Evolutionary conservation across 2,329 filamentous ascomycete species (phyloP).

Genomic region (Aspergillus thermomutatus): DNA sequence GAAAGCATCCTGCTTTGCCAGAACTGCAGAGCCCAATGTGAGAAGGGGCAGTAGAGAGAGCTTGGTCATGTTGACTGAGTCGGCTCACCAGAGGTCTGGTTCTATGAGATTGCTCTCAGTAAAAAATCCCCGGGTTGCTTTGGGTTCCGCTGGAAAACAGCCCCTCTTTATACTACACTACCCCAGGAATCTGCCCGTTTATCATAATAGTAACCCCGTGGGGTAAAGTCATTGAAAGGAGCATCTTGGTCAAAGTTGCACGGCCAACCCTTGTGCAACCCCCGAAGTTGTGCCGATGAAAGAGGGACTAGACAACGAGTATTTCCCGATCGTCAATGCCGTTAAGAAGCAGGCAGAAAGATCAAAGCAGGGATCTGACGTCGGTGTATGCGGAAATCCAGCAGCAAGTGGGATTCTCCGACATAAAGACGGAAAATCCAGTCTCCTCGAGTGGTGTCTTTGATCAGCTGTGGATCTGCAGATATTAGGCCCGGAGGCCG

Average conservation of each 20-base stretch:
- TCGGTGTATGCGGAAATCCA: not conserved
- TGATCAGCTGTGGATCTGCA: not conserved
- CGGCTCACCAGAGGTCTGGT: not conserved
- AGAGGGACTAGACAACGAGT: not conserved
- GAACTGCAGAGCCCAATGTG: conserved; percentile 15
- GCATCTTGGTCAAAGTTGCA: not conserved
- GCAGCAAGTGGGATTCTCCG: not conserved
- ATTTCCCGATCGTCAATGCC: not conserved
- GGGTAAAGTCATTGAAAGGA: not conserved
- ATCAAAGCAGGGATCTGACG: not conserved
- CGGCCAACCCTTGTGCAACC: not conserved
- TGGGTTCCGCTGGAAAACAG: not conserved
- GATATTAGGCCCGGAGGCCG: too few species aligned
- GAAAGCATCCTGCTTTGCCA: conserved; percentile 24
- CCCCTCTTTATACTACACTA: not conserved
- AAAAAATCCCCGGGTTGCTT: not conserved
- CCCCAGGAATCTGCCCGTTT: not conserved
- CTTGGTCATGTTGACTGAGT: conserved; percentile 9
- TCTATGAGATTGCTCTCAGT: not conserved
- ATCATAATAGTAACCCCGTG: not conserved
- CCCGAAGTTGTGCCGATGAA: conserved; percentile 4
- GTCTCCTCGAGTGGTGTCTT: not conserved
- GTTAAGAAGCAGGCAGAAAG: not conserved
- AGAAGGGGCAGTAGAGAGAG: conserved; percentile 14
- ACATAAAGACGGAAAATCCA: not conserved